A percentile compares a stretch with the other conserved stretches of the same genome.
phyloP scores from a whole-genome alignment of 441 rosid species.

The Brassica hybrid region DNA sequence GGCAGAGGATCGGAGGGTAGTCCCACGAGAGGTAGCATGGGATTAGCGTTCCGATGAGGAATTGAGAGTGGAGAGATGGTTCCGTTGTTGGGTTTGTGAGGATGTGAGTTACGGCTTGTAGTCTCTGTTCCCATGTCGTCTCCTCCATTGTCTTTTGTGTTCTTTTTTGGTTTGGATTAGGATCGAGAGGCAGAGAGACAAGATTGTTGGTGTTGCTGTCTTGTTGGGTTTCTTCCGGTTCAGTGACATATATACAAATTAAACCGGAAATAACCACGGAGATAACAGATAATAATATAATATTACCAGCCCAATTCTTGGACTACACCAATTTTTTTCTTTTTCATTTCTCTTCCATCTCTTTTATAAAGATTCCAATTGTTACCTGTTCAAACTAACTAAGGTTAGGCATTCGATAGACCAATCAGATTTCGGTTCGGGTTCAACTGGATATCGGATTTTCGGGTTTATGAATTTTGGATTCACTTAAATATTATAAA shows the following conservation, averaged over 20 bases:
- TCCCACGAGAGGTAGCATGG: slow-evolving; percentile 66
- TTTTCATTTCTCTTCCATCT: too few relatives aligned
- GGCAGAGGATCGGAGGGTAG: slow-evolving; percentile 76
- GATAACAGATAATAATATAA: background rate
- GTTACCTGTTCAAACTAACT: too few relatives aligned
- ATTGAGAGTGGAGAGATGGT: slow-evolving; percentile 76
- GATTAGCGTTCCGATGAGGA: slow-evolving; percentile 60
- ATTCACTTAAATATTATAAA: too few relatives aligned
- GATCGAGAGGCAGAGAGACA: slow-evolving; percentile 19
- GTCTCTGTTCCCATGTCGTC: slow-evolving; percentile 60
- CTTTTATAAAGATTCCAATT: too few relatives aligned
- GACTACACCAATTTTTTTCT: too few relatives aligned
- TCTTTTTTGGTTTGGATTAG: background rate
- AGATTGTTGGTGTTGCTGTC: background rate
- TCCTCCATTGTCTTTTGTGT: slow-evolving; percentile 47
- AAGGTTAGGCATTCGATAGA: too few relatives aligned
- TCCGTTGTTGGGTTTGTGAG: slow-evolving; percentile 67
- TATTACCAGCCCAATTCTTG: too few relatives aligned
- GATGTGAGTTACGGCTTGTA: slow-evolving; percentile 72
- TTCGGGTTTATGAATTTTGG: too few relatives aligned
- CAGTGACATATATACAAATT: background rate
- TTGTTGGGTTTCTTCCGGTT: background rate
- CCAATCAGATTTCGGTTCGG: too few relatives aligned
- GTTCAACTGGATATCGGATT: too few relatives aligned
- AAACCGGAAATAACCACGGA: background rate